Conservation (phyloP, 306 rosid genomes). For the Comarum palustre region DNA sequence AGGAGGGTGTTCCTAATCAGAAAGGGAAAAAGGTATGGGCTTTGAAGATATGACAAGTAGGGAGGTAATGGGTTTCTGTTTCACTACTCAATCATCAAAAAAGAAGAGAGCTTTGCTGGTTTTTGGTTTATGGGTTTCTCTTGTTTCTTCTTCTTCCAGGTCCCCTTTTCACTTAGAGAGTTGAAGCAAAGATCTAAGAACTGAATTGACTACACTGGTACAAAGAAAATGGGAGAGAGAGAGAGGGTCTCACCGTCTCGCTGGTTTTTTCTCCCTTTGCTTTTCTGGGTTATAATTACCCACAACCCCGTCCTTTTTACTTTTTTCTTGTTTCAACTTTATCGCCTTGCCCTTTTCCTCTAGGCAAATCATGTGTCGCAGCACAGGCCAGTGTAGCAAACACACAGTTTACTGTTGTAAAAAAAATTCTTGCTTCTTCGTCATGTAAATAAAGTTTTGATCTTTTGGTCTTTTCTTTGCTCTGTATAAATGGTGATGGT, state of each 20-base stretch:
- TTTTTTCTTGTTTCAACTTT: conserved; percentile 36
- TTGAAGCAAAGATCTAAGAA: conserved; percentile 37
- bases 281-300: conserved; percentile 37
- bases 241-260: conserved; percentile 11
- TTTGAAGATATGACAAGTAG: conserved; percentile 41
- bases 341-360: conserved; percentile 49
- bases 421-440: conserved; percentile 11
- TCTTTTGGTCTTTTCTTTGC: not conserved
- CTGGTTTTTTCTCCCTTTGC: conserved; percentile 1
- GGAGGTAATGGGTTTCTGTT: conserved; percentile 33
- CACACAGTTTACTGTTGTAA: conserved; percentile 32
- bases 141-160: conserved; percentile 8
- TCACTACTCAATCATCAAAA: conserved; percentile 52
- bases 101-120: conserved; percentile 22
- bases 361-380: conserved; percentile 54
- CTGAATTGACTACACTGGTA: conserved; percentile 9
- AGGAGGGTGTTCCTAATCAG: conserved; percentile 15
- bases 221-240: conserved; percentile 19
- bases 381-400: conserved; percentile 37
- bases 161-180: conserved; percentile 20
- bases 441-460: conserved; percentile 1
- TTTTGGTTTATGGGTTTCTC: conserved; percentile 32
- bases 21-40: conserved; percentile 7
- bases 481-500: not conserved
- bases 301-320: conserved; percentile 37